Conservation (phyloP, 768 basidiomycete genomes). For the Gymnopilus dilepis region DNA sequence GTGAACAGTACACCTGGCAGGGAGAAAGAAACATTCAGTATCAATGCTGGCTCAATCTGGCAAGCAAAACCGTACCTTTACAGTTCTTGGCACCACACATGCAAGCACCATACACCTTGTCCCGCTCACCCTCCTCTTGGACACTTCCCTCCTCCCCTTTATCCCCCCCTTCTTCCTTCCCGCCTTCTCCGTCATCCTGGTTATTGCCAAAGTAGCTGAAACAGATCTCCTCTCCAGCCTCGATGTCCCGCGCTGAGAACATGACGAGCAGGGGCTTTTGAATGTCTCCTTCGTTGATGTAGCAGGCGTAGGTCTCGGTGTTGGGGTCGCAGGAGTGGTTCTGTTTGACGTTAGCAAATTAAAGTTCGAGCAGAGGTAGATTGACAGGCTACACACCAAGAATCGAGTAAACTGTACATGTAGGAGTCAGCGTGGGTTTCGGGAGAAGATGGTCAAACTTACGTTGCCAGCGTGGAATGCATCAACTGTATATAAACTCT, state of each 20-base stretch:
- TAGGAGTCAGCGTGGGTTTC: neutral
- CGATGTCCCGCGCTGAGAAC: constrained; percentile 70
- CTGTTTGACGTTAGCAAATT: constrained; percentile 41
- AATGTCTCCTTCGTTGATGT: constrained; percentile 78
- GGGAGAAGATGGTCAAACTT: constrained; percentile 28
- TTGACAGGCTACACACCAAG: constrained; percentile 53
- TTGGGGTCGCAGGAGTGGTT: constrained; percentile 95
- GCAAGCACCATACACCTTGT: constrained; percentile 37
- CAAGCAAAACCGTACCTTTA: too few species aligned
- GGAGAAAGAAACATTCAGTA: neutral
- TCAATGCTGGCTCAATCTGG: too few species aligned
- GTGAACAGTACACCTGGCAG: too few species aligned
- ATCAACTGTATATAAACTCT: constrained; percentile 68
- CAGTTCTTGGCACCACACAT: constrained; percentile 59
- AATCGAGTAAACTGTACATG: constrained; percentile 83
- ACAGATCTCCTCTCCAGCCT: constrained; percentile 71
- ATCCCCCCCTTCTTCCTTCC: constrained; percentile 32
- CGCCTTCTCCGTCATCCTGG: constrained; percentile 39
- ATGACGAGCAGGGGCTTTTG: constrained; percentile 71
- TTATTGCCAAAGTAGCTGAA: constrained; percentile 71
- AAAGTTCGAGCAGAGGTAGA: neutral
- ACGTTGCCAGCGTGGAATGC: constrained; percentile 91
- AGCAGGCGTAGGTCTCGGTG: constrained; percentile 69
- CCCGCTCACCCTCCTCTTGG: constrained; percentile 17
- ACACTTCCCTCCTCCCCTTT: too few species aligned